Percentiles rank a stretch among this genome's conserved stretches.
Evolutionary conservation across 495 filamentous ascomycete genomes (phyloP).

Genomic region (Lepidopterella palustris): DNA sequence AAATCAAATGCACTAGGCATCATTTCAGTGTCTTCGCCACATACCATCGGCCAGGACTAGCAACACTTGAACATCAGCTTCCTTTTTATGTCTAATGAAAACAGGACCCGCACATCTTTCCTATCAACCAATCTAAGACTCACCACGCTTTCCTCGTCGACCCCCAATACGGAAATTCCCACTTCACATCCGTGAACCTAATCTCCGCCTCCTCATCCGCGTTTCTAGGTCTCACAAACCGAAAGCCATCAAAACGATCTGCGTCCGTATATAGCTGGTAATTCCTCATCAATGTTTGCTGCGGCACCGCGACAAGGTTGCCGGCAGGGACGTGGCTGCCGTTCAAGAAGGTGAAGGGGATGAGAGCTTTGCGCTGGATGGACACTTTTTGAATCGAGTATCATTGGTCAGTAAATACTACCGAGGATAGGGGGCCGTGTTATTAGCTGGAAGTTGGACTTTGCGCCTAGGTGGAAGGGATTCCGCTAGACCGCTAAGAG

Average conservation of each 20-base stretch:
- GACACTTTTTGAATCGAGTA: neutral
- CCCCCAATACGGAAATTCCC: constrained; percentile 1
- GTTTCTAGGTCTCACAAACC: neutral
- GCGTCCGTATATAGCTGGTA: neutral
- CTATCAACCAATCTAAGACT: neutral
- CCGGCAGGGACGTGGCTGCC: neutral
- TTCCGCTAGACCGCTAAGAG: neutral
- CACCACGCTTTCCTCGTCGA: constrained; percentile 8
- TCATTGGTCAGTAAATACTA: too few relatives aligned
- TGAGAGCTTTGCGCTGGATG: neutral
- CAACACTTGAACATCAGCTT: too few relatives aligned
- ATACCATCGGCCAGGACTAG: constrained; percentile 13
- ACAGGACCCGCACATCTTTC: too few relatives aligned
- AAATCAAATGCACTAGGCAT: constrained; percentile 1
- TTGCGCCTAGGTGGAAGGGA: neutral
- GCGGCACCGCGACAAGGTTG: constrained; percentile 5
- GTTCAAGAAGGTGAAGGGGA: neutral
- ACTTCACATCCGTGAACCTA: constrained; percentile 3
- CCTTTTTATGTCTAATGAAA: too few relatives aligned
- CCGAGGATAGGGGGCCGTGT: too few relatives aligned
- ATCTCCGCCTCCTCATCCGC: neutral
- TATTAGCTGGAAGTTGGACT: too few relatives aligned
- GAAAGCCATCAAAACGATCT: neutral
- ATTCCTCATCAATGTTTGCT: neutral
- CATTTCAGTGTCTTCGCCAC: constrained; percentile 5